Conservation (phyloP, 208 protist genomes). For the Entamoeba nuttalli region DNA sequence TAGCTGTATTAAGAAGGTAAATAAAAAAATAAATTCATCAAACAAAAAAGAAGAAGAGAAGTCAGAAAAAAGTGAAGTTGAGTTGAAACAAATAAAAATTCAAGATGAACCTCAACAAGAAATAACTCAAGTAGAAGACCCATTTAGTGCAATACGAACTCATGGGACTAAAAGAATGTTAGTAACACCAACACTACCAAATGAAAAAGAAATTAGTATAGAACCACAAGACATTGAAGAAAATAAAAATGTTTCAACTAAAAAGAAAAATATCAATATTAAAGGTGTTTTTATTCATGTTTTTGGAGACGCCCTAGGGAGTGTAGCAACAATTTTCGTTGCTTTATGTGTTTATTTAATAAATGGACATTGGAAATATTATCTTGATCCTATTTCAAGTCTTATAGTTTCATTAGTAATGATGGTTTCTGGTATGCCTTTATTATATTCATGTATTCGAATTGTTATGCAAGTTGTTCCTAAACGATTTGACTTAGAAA, state of each 20-base stretch:
- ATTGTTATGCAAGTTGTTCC: constrained; percentile 43
- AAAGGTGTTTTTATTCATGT: constrained; percentile 47
- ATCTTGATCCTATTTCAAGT: constrained; percentile 40
- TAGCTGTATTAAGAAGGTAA: constrained; percentile 32
- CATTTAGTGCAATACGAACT: too few species aligned
- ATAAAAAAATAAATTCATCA: constrained; percentile 24
- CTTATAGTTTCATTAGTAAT: constrained; percentile 40
- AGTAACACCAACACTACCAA: neutral
- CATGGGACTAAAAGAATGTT: too few species aligned
- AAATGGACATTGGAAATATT: constrained; percentile 19
- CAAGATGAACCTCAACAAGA: neutral
- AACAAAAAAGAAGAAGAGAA: constrained; percentile 4
- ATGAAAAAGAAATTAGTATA: neutral
- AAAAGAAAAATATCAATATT: neutral
- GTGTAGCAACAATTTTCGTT: constrained; percentile 40
- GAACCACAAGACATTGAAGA: neutral
- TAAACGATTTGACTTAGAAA: constrained; percentile 21
- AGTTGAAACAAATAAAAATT: neutral
- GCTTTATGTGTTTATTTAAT: constrained; percentile 22
- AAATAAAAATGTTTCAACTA: neutral
- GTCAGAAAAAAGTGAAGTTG: constrained; percentile 10
- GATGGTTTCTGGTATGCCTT: constrained; percentile 22
- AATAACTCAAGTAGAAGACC: too few species aligned
- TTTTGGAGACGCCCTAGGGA: constrained; percentile 44
- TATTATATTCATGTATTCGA: constrained; percentile 1